Base-by-base conservation (phyloP, 805 yeast genomes). In the Nakazawaea ambrosiae region DNA sequence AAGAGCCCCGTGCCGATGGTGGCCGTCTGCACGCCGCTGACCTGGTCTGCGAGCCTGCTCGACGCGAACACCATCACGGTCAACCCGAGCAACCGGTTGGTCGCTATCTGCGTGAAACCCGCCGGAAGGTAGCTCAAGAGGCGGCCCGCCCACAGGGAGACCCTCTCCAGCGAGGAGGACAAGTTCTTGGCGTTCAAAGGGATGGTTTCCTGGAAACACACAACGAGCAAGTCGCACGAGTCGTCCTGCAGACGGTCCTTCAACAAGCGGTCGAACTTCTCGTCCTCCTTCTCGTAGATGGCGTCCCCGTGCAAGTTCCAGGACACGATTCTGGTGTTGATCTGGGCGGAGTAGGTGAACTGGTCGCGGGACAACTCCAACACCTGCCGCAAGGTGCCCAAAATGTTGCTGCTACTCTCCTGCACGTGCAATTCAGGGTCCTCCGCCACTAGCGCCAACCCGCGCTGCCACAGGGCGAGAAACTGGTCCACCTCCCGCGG, bases 1-100 rank as follows among this genome's bases (percentile, higher is more conserved):
- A 76, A 49, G 27, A 75, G 63, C 0, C 82, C 82, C 0, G 81
- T 67, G 0, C 82, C 81, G 5, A 77, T 58, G 0, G 77, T 63
- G 3, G 61, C 54, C 4, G 61, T 58, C 15, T 54, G 52, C 5
- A 73, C 38, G 15, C 57, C 46, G 2, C 65, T 53, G n/a, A 75
- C 55, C 42, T 72, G 69, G 2, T 51, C 44, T 4, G 46, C 50
- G 2, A 70, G 34, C 4, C 53, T 49, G 3, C 49, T 41, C 14
- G 51, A 51, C 2, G 65, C 60, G n/a, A 73, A 49, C 10, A 74
- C 49, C 7, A 75, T 57, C 2, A 75, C 63, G 22, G 73, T 66
- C 26, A 76, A 50, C 0, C 81, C 83, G 12, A 77, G 53, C 5
- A 77, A 58, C 33, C 76, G 78, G 33, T 65, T 63, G 4, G 68